Percentiles rank a stretch among this genome's conserved stretches.
These are phyloP conservation scores for Sphagnum magellanicum DNA, from an alignment of 228 moss, liverwort and hornwort genomes.

Conservation along the genomic window DNA sequence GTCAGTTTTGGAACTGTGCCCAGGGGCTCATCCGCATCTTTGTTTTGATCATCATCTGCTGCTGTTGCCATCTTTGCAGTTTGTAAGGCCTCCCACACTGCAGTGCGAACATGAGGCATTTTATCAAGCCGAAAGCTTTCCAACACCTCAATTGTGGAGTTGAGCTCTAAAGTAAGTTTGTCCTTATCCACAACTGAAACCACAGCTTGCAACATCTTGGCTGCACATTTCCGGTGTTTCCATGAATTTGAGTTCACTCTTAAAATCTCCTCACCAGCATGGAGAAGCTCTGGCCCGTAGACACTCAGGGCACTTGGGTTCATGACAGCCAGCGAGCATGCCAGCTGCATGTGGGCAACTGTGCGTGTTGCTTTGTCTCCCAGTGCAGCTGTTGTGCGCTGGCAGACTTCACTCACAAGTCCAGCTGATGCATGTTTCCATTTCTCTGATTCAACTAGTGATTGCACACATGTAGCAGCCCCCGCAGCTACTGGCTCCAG, in stretches of 20 bases:
- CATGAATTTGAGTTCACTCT: constrained; percentile 40
- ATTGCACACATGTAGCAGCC: constrained; percentile 68
- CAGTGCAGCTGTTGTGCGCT: constrained; percentile 50
- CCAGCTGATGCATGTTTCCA: constrained; percentile 57
- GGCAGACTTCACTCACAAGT: constrained; percentile 48
- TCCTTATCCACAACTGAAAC: constrained; percentile 69
- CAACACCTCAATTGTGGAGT: constrained; percentile 44
- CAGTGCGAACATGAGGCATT: constrained; percentile 65
- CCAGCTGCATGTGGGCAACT: constrained; percentile 74
- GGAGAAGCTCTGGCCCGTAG: constrained; percentile 52
- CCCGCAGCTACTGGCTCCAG: constrained; percentile 78
- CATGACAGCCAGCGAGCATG: constrained; percentile 38
- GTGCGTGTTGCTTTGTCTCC: constrained; percentile 69
- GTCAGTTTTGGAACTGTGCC: constrained; percentile 16
- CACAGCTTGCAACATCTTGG: constrained; percentile 63
- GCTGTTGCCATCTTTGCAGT: constrained; percentile 47
- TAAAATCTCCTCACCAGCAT: constrained; percentile 60
- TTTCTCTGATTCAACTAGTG: constrained; percentile 56
- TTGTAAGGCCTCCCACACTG: constrained; percentile 64
- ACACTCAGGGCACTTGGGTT: constrained; percentile 45
- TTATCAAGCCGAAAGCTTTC: constrained; percentile 74
- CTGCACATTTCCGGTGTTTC: constrained; percentile 73
- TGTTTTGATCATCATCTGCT: constrained; percentile 17
- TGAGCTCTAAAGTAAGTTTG: constrained; percentile 50
- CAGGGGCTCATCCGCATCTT: constrained; percentile 28